Percentiles rank a stretch among this genome's conserved stretches.
phyloP scores from a whole-genome alignment of 768 basidiomycete genomes.

The Pleurotus cornucopiae region DNA sequence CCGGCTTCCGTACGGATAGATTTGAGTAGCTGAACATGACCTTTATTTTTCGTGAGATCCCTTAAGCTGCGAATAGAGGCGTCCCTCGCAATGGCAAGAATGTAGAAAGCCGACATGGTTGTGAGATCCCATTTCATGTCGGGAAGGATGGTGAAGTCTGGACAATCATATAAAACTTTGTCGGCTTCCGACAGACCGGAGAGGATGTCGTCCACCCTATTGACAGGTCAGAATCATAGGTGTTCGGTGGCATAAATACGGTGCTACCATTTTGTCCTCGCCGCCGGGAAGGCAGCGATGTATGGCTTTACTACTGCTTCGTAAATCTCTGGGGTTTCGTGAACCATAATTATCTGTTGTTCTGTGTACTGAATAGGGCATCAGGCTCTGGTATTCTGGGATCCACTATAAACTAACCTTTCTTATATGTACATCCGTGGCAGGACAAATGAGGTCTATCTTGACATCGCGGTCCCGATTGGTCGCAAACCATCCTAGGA shows the following conservation, averaged over 20 bases:
- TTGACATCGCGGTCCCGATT: conserved; percentile 62
- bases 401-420: conserved; percentile 44
- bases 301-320: conserved; percentile 69
- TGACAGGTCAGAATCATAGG: background rate
- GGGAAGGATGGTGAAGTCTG: conserved; percentile 76
- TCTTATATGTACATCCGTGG: conserved; percentile 83
- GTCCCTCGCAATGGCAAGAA: conserved; percentile 72
- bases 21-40: conserved; percentile 64
- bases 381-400: background rate
- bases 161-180: conserved; percentile 61
- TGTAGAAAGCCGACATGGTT: conserved; percentile 75
- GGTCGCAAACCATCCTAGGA: conserved; percentile 62
- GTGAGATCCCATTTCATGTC: conserved; percentile 97
- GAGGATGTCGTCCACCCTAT: conserved; percentile 85
- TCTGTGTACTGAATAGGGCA: conserved; percentile 56
- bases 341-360: conserved; percentile 69
- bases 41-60: conserved; percentile 49
- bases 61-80: conserved; percentile 65
- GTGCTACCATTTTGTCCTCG: conserved; percentile 75
- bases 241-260: background rate
- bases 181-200: conserved; percentile 70
- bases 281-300: conserved; percentile 67
- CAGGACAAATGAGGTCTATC: conserved; percentile 82
- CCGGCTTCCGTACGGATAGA: conserved; percentile 57
- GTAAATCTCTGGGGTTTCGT: conserved; percentile 82